These are phyloP conservation scores for Lagenidium giganteum DNA, from an alignment of 352 stramenopile species.

Conservation along the genomic window DNA sequence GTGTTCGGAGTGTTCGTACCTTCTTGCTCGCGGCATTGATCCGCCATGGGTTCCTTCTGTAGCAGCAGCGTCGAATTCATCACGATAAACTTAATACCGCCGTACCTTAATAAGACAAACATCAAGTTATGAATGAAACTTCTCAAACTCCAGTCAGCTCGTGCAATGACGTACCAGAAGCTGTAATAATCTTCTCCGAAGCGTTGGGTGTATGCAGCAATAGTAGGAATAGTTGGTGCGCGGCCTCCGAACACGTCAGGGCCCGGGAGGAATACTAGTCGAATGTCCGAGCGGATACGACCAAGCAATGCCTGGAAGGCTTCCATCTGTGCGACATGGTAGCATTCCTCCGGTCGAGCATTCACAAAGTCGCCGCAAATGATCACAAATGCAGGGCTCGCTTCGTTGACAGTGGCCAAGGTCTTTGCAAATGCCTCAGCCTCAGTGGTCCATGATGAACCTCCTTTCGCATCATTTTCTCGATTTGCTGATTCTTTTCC, in stretches of 20 bases:
- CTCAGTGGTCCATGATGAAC: constrained; percentile 43
- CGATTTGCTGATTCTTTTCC: constrained; percentile 20
- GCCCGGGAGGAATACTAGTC: too few species aligned
- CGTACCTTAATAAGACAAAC: constrained; percentile 29
- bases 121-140: not conserved
- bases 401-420: constrained; percentile 33
- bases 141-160: not conserved
- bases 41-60: constrained; percentile 16
- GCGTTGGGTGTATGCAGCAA: constrained; percentile 27
- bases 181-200: constrained; percentile 60
- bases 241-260: too few species aligned
- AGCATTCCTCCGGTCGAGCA: constrained; percentile 29
- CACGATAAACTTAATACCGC: constrained; percentile 66
- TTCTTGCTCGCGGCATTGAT: constrained; percentile 36
- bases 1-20: constrained; percentile 22
- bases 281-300: constrained; percentile 31
- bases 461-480: constrained; percentile 32
- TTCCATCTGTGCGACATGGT: constrained; percentile 36
- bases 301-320: constrained; percentile 55
- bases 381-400: constrained; percentile 42
- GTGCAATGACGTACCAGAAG: constrained; percentile 40
- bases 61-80: constrained; percentile 38
- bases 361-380: constrained; percentile 59
- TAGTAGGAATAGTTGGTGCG: constrained; percentile 1
- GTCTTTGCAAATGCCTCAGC: constrained; percentile 26